Percentiles rank a stretch among this genome's conserved stretches.
Conservation (phyloP, 352 stramenopile species). For the Phytophthora pseudosyringae region DNA sequence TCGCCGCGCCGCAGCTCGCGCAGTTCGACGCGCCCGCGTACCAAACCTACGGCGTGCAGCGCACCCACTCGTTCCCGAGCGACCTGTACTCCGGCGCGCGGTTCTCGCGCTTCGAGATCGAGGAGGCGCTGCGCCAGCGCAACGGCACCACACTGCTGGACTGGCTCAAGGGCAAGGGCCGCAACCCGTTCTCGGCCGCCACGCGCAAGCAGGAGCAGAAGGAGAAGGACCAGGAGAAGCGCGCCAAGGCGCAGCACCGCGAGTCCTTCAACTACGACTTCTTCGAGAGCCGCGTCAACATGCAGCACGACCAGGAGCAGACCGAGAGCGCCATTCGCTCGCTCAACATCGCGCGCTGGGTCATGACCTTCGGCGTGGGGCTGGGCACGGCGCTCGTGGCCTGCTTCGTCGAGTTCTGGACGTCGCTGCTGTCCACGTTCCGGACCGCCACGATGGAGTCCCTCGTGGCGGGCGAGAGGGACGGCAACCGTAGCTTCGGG, state of each 20-base stretch:
- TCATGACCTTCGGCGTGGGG: conserved; percentile 96
- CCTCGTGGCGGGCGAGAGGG: conserved; percentile 67
- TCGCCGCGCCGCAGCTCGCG: conserved; percentile 7
- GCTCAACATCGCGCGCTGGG: conserved; percentile 92
- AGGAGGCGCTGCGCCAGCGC: conserved; percentile 68
- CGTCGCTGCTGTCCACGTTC: conserved; percentile 80
- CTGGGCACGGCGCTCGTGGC: conserved; percentile 93
- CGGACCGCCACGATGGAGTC: conserved; percentile 93
- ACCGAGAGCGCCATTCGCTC: conserved; percentile 75
- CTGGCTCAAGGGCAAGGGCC: conserved; percentile 62
- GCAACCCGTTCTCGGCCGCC: conserved; percentile 38
- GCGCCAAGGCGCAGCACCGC: conserved; percentile 84
- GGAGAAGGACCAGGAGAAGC: conserved; percentile 73
- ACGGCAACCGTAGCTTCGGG: conserved; percentile 58
- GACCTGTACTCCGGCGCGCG: conserved; percentile 77
- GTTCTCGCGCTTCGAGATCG: conserved; percentile 82
- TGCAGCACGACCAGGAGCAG: conserved; percentile 87
- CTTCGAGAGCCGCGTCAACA: conserved; percentile 87
- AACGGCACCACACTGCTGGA: conserved; percentile 72
- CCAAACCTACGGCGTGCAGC: conserved; percentile 55
- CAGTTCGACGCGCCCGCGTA: conserved; percentile 26
- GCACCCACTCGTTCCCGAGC: conserved; percentile 82
- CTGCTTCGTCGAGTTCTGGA: conserved; percentile 93
- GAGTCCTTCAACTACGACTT: conserved; percentile 91
- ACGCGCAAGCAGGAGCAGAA: conserved; percentile 42